phyloP scores from a whole-genome alignment of 371 early-diverging fungal genomes.

The Basidiobolus meristosporus region DNA sequence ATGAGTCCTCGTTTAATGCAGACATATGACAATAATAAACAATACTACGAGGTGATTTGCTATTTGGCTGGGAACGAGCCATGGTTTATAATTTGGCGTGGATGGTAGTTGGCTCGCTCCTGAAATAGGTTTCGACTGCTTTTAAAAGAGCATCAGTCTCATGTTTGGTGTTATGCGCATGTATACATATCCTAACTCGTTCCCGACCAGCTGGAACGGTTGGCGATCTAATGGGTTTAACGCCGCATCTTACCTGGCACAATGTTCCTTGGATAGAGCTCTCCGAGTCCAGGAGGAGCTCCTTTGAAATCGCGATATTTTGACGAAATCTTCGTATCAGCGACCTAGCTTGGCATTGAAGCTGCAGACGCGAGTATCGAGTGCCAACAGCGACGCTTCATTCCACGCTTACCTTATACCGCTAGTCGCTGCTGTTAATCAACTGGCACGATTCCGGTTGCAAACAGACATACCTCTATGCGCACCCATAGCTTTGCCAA shows the following conservation, averaged over 20 bases:
- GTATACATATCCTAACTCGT: slow-evolving; percentile 61
- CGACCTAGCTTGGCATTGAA: neutral
- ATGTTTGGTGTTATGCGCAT: slow-evolving; percentile 11
- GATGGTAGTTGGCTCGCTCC: no score
- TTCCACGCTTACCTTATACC: no score
- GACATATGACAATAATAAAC: no score
- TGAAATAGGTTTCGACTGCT: no score
- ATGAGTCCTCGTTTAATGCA: no score
- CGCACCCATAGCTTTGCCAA: slow-evolving; percentile 64
- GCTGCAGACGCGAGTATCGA: neutral
- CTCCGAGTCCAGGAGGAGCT: slow-evolving; percentile 28
- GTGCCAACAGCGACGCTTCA: no score
- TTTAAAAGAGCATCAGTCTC: no score
- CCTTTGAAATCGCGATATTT: slow-evolving; percentile 16
- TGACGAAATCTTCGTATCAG: no score
- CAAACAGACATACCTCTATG: slow-evolving; percentile 38
- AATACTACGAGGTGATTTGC: no score
- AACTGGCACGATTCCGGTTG: no score
- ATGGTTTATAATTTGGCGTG: no score
- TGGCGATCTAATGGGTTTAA: slow-evolving; percentile 60
- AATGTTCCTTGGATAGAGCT: slow-evolving; percentile 63
- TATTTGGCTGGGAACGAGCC: no score
- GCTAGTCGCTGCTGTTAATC: slow-evolving; percentile 10
- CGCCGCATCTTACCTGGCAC: slow-evolving; percentile 50
- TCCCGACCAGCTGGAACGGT: slow-evolving; percentile 65